Evolutionary conservation across 352 stramenopile genomes (phyloP).

Genomic region (Thraustochytrium striatum): DNA sequence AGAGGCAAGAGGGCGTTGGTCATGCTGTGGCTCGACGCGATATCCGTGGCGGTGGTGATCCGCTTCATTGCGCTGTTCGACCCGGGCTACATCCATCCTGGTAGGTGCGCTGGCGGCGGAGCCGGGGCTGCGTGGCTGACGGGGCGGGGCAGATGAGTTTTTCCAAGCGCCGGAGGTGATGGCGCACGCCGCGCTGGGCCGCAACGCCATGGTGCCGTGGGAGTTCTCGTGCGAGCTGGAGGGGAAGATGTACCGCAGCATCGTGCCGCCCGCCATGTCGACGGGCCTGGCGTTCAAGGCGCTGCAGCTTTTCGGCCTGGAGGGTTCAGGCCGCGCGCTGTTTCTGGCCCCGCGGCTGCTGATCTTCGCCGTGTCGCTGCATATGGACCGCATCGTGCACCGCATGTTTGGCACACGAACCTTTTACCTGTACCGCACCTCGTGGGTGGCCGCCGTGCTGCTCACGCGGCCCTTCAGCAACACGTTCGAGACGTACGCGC

Average conservation of each 20-base stretch:
- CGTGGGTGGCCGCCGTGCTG: slow-evolving; percentile 67
- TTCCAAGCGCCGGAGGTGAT: slow-evolving; percentile 79
- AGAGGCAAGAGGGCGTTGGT: too few species aligned
- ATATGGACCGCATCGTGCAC: slow-evolving; percentile 53
- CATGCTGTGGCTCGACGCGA: too few species aligned
- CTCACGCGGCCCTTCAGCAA: slow-evolving; percentile 73
- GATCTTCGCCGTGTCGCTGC: slow-evolving; percentile 64
- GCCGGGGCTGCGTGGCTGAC: slow-evolving; percentile 65
- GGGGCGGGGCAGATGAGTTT: slow-evolving; percentile 66
- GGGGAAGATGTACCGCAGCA: slow-evolving; percentile 65
- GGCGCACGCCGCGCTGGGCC: slow-evolving; percentile 60
- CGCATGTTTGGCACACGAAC: slow-evolving; percentile 45
- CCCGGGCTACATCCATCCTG: slow-evolving; percentile 29
- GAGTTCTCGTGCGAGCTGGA: slow-evolving; percentile 63
- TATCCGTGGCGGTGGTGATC: slow-evolving; percentile 58
- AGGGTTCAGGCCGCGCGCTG: slow-evolving; percentile 56
- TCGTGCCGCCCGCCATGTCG: slow-evolving; percentile 64
- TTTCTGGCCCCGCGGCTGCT: slow-evolving; percentile 64
- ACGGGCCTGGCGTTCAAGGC: slow-evolving; percentile 34
- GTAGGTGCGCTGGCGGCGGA: slow-evolving; percentile 39
- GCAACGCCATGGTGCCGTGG: slow-evolving; percentile 66
- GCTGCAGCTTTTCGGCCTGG: slow-evolving; percentile 22
- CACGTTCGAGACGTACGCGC: slow-evolving; percentile 65
- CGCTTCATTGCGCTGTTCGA: slow-evolving; percentile 53
- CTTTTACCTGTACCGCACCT: slow-evolving; percentile 64